Conservation (phyloP, 2,329 filamentous ascomycete species). For the Cladophialophora immunda region DNA sequence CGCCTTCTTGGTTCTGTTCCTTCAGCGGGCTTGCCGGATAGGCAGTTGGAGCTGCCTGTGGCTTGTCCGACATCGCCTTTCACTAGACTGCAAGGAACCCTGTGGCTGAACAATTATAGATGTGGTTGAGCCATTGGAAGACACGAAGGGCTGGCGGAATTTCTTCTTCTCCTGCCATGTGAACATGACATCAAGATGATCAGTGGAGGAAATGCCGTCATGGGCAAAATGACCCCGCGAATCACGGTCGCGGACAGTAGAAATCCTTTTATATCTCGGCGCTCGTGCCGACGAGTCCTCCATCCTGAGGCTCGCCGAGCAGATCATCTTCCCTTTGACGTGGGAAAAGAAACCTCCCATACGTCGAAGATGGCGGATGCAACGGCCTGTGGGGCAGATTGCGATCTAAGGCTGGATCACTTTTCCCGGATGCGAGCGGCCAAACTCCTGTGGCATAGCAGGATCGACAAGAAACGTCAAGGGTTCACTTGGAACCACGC, state of each 20-base stretch:
- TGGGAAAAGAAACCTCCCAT: background rate
- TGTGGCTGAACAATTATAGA: background rate
- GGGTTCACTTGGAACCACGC: background rate
- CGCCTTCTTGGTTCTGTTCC: constrained; percentile 33
- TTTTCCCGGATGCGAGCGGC: background rate
- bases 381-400: background rate
- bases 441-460: background rate
- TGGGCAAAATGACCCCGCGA: background rate
- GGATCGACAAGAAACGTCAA: background rate
- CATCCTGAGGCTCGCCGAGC: background rate
- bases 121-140: background rate
- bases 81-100: background rate
- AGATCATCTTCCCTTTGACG: background rate
- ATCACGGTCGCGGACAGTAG: background rate
- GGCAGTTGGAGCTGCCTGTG: constrained; percentile 32
- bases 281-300: background rate
- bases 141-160: background rate
- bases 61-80: constrained; percentile 18
- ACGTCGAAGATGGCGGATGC: background rate
- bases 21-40: constrained; percentile 31
- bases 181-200: constrained; percentile 21
- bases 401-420: background rate
- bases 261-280: background rate
- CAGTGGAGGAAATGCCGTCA: constrained; percentile 16
- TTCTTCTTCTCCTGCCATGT: background rate